Base-by-base conservation (phyloP, 179 eudicot species). In the Patellifolia procumbens region DNA sequence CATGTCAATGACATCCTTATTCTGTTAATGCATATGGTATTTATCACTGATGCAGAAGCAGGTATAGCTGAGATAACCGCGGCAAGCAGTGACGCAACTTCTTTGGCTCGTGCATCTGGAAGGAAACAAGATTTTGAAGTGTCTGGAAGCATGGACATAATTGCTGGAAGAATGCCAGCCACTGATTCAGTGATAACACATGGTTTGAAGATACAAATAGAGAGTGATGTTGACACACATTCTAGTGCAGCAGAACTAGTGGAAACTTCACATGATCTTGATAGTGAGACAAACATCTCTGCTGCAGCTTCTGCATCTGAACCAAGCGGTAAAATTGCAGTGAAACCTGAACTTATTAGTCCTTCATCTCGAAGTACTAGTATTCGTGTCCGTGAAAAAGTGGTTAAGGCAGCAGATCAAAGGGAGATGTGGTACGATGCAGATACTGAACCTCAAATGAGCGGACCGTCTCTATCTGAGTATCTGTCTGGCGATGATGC, bases 241-340 rank as follows among this genome's bases (percentile, higher is more conserved):
- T 28, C 63, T 16, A 73, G 31, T 42, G 49, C 49, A 55, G 39
- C 58, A 55, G 61, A 73, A 16, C 31, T 46, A 12, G 20, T 58
- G 52, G 42, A 67, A 31, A 58, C 59, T 66, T 67, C 77, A 22
- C 63, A 45, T 31, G 72, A 39, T 65, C 49, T 55, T 53, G 81
- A 42, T 70, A 51, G 62, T 19, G 52, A 60, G 70, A 0, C 10
- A 48, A 37, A 19, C 28, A 45, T 35, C 35, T 28, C 69, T 72
- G 4, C 34, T 48, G 37, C 15, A 64, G 46, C 70, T 75, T 62
- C 71, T 48, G 75, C 45, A 70, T 55, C 46, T 63, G 48, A 58
- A 76, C 61, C 67, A 48, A 64, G 51, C 24, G 39, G 51, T 46
- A 28, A 56, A 67, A 34, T 26, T n/a, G 42, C 35, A 26, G 22